Conservation (phyloP, 2,329 filamentous ascomycete species). For the Aspergillus pseudoglaucus region DNA sequence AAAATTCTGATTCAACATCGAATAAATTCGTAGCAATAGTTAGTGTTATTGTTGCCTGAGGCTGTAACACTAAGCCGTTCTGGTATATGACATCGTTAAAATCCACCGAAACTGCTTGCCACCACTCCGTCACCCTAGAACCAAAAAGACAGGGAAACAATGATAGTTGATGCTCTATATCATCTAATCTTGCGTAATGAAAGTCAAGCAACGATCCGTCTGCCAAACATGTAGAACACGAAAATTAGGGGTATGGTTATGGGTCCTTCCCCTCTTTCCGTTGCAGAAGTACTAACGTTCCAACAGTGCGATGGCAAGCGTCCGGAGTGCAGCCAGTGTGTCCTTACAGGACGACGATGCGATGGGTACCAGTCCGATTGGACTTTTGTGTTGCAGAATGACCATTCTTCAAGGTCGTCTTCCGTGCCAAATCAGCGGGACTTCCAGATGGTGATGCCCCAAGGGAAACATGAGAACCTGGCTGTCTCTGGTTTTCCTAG, state of each 20-base stretch:
- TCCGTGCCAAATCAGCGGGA: neutral
- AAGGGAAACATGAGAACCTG: neutral
- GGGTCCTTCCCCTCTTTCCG: neutral
- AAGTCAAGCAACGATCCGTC: constrained; percentile 10
- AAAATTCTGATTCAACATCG: no score
- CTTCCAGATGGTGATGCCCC: neutral
- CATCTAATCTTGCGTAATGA: constrained; percentile 5
- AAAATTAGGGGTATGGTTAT: constrained; percentile 14
- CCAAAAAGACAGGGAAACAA: neutral
- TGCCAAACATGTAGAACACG: constrained; percentile 14
- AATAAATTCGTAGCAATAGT: no score
- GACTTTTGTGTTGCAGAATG: constrained; percentile 14
- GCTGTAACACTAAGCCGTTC: neutral
- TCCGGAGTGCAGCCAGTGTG: constrained; percentile 20
- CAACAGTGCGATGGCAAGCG: constrained; percentile 20
- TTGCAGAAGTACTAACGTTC: neutral
- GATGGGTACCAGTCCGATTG: constrained; percentile 16
- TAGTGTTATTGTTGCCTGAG: neutral
- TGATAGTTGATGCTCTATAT: neutral
- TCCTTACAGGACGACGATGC: constrained; percentile 15
- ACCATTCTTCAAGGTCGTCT: neutral
- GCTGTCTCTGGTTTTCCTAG: neutral
- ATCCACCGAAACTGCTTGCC: neutral
- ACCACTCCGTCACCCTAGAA: neutral
- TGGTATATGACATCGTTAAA: neutral